Percentiles rank a stretch among this genome's conserved stretches.
Conservation (phyloP, 2,329 filamentous ascomycete species). For the Pseudogymnoascus sp. region DNA sequence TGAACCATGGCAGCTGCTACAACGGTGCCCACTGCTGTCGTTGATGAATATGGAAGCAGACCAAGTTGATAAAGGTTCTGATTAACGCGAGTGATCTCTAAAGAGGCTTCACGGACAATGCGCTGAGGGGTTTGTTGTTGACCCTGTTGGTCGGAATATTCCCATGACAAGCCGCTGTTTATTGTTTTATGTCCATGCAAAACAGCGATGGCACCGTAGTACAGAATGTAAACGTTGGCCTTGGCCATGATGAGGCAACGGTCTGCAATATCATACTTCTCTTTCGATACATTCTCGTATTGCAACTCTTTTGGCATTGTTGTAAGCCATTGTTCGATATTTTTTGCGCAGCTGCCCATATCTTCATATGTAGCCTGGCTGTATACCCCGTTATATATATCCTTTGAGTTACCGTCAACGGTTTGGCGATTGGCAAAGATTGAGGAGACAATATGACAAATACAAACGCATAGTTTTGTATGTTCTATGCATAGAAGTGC, state of each 20-base stretch:
- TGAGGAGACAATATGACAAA: slow-evolving; percentile 63
- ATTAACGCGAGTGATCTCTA: not conserved
- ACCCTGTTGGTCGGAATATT: not conserved
- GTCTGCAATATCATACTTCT: not conserved
- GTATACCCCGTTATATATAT: not conserved
- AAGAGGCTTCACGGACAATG: not conserved
- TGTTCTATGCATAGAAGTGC: slow-evolving; percentile 84
- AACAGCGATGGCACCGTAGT: not conserved
- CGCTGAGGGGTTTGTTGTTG: not conserved
- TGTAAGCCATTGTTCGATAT: not conserved
- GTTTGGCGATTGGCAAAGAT: not conserved
- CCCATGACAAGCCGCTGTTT: not conserved
- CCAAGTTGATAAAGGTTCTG: not conserved
- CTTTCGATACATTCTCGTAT: not conserved
- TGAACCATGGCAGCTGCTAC: not conserved
- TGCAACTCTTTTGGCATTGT: not conserved
- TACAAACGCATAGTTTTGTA: slow-evolving; percentile 75
- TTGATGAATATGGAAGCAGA: not conserved
- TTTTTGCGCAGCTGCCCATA: not conserved
- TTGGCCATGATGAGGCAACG: not conserved
- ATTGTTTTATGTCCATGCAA: slow-evolving; percentile 1
- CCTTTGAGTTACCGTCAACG: not conserved
- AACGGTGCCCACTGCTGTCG: not conserved
- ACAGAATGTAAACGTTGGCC: not conserved
- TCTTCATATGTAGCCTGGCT: not conserved